Evolutionary conservation across 2,329 filamentous ascomycete species (phyloP).

Genomic region (Bipolaris cookei): DNA sequence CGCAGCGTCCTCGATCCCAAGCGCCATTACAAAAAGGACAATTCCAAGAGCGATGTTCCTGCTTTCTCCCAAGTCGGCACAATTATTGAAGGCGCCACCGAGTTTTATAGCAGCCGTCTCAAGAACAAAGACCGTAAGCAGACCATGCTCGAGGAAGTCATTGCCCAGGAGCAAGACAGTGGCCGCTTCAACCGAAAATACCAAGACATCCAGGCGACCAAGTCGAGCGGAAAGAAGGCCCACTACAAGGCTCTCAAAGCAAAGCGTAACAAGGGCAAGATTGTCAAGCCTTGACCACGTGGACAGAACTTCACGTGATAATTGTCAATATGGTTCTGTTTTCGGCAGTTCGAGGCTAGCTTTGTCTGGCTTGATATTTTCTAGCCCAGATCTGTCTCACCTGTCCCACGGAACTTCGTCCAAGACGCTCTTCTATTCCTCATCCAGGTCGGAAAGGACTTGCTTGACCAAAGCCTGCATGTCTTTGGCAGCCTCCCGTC

Average conservation of each 20-base stretch:
- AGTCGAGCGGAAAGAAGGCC: conserved; percentile 85
- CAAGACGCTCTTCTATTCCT: conserved; percentile 15
- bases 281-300: conserved; percentile 43
- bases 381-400: background rate
- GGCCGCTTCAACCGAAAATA: conserved; percentile 88
- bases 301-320: background rate
- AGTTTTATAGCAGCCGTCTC: conserved; percentile 81
- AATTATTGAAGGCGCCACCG: conserved; percentile 84
- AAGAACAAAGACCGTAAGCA: conserved; percentile 86
- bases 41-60: conserved; percentile 71
- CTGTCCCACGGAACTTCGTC: background rate
- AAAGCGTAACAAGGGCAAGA: conserved; percentile 56
- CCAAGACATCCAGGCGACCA: conserved; percentile 78
- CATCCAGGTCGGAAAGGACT: conserved; percentile 51
- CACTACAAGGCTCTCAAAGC: conserved; percentile 82
- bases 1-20: conserved; percentile 88
- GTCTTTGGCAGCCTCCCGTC: conserved; percentile 64
- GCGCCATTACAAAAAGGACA: conserved; percentile 88
- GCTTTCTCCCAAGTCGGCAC: conserved; percentile 89
- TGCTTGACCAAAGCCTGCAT: conserved; percentile 63
- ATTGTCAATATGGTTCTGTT: background rate
- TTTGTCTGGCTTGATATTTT: background rate
- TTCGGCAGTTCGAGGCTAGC: background rate
- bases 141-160: conserved; percentile 84
- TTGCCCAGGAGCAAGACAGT: conserved; percentile 69